Base-by-base conservation (phyloP, 148 eudicot species). In the Mesembryanthemum crystallinum region DNA sequence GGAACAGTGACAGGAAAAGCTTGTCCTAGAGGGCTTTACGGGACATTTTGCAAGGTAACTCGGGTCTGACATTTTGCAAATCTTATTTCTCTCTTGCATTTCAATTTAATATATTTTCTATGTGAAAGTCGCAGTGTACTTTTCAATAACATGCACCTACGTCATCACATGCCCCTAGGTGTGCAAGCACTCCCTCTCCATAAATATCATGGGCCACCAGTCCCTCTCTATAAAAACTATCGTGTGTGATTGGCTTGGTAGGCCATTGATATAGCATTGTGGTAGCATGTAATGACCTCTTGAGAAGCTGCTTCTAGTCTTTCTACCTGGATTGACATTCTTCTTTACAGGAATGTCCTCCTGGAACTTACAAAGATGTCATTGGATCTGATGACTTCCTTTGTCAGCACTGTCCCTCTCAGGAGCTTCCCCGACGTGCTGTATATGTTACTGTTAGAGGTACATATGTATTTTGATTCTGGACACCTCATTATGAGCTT, bases 11-110 rank as follows among this genome's bases (percentile, higher is more conserved):
- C 91, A 33, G 98, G 98, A 77, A 91, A 87, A 81, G 88, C 87
- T 70, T 94, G 98, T 76, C 98, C 98, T 3, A 87, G 82, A 78
- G 98, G 98, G 74, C 93, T 94, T 35, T 90, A 80, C 84, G 97
- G 98, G 64, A 87, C 77, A 75, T 94, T 94, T 78, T 94, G 98
- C 72, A 72, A 86, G 92, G 98, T 81, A 29, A 82, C 65, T 80
- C 24, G 18, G 30, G 32, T 47, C 58, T 69, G 71, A 68, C 25
- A 11, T 62, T 8, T 63, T 57, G 61, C 61, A 57, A 17, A 54
- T 17, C 11, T 23, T 57, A n/a, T 0, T 57, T n/a, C 39, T 23
- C 2, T 57, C 61, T 23, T n/a, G 25, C 24, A 39, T 73, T 39
- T 63, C 23, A 11, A 32, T 61, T 3, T 20, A 25, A 73, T 60